Percentiles rank a stretch among this genome's conserved stretches.
phyloP scores from a whole-genome alignment of 2,329 filamentous ascomycete genomes.

The Penicillium janthinellum region DNA sequence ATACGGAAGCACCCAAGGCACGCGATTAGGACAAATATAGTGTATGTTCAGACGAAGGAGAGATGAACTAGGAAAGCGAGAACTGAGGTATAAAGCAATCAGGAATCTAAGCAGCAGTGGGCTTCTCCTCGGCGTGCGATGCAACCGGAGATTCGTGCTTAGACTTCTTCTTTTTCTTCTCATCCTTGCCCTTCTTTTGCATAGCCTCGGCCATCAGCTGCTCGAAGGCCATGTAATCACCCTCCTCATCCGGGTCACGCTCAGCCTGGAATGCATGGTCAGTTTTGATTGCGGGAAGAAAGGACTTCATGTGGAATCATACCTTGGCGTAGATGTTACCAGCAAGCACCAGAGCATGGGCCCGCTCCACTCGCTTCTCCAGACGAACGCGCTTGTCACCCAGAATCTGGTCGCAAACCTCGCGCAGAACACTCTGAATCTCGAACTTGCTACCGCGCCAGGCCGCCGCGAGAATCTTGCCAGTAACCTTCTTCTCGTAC shows the following conservation, averaged over 20 bases:
- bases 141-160: constrained; percentile 32
- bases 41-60: constrained; percentile 18
- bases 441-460: constrained; percentile 98
- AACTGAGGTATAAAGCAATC: neutral
- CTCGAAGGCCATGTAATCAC: constrained; percentile 98
- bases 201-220: constrained; percentile 96
- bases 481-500: constrained; percentile 92
- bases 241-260: constrained; percentile 91
- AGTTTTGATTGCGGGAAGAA: constrained; percentile 1
- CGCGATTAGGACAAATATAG: constrained; percentile 2
- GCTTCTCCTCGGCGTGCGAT: constrained; percentile 13
- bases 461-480: constrained; percentile 95
- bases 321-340: constrained; percentile 90
- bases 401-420: constrained; percentile 88
- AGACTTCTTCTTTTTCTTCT: constrained; percentile 69
- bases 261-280: constrained; percentile 62
- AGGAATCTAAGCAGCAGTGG: constrained; percentile 17
- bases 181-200: constrained; percentile 83
- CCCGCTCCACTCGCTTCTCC: constrained; percentile 84
- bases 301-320: constrained; percentile 32
- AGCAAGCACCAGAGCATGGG: constrained; percentile 83
- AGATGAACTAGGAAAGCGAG: neutral
- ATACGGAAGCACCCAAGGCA: constrained; percentile 1
- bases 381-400: constrained; percentile 77
- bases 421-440: constrained; percentile 91